A percentile compares a stretch with the other conserved stretches of the same genome.
Conservation (phyloP, 257 asterid genomes). For the Paraleonurus japonicus region DNA sequence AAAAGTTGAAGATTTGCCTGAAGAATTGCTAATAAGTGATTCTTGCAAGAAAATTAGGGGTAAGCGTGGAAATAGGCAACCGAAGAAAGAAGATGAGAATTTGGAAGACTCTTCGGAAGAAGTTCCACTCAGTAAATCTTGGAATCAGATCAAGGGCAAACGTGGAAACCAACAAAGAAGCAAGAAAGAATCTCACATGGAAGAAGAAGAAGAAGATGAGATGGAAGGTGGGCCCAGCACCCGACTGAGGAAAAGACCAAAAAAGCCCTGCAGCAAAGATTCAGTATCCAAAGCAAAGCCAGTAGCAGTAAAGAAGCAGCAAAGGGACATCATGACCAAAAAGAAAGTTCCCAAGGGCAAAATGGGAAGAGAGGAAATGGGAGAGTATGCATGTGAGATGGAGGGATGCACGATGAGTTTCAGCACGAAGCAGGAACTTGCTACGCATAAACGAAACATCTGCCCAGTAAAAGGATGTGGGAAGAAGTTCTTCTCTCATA, state of each 20-base stretch:
- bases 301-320: constrained; percentile 40
- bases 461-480: constrained; percentile 97
- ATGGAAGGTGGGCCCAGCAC: constrained; percentile 84
- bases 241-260: constrained; percentile 71
- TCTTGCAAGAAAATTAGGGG: constrained; percentile 28
- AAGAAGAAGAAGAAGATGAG: constrained; percentile 35
- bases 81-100: constrained; percentile 35
- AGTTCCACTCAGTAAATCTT: constrained; percentile 37
- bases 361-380: constrained; percentile 46
- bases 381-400: constrained; percentile 66
- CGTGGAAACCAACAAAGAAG: constrained; percentile 38
- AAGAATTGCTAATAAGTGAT: constrained; percentile 21
- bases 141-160: constrained; percentile 45
- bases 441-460: constrained; percentile 60
- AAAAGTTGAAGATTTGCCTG: constrained; percentile 30
- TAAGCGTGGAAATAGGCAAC: constrained; percentile 23
- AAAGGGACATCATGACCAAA: constrained; percentile 24
- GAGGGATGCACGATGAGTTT: constrained; percentile 95
- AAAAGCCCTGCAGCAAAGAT: constrained; percentile 43
- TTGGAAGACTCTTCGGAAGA: constrained; percentile 48
- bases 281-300: constrained; percentile 43
- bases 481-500: constrained; percentile 93
- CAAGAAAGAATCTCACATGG: constrained; percentile 33
- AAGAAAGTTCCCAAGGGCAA: constrained; percentile 51
- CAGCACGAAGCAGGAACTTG: constrained; percentile 72